These are phyloP conservation scores for Fusarium zealandicum DNA, from an alignment of 2,329 filamentous ascomycete genomes.

Conservation along the genomic window DNA sequence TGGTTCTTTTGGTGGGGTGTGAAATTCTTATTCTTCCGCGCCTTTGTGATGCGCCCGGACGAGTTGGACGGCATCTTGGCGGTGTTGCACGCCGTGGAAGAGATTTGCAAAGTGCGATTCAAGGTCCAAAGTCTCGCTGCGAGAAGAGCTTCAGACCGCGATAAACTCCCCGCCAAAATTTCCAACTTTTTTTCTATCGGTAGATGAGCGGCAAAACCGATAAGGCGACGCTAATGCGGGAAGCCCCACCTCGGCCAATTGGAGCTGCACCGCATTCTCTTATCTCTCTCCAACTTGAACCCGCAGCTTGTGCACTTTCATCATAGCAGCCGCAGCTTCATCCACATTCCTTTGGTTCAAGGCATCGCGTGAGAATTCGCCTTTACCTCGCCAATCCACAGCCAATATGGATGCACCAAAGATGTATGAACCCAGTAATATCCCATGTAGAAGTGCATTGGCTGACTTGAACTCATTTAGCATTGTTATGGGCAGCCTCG, in stretches of 20 bases:
- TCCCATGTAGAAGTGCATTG: not conserved
- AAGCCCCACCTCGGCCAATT: slow-evolving; percentile 43
- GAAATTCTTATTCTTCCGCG: slow-evolving; percentile 71
- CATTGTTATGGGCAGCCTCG: slow-evolving; percentile 82
- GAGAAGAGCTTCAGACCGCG: slow-evolving; percentile 34
- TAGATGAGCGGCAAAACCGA: slow-evolving; percentile 46
- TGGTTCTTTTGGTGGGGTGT: slow-evolving; percentile 83
- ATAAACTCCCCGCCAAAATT: slow-evolving; percentile 42
- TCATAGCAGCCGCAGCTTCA: slow-evolving; percentile 29
- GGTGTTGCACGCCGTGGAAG: slow-evolving; percentile 39
- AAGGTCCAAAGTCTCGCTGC: slow-evolving; percentile 27
- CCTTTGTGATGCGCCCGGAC: slow-evolving; percentile 73
- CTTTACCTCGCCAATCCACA: slow-evolving; percentile 7
- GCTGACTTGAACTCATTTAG: slow-evolving; percentile 50
- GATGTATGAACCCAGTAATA: slow-evolving; percentile 48
- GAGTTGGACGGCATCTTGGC: slow-evolving; percentile 67
- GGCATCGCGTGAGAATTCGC: slow-evolving; percentile 7
- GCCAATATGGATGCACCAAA: slow-evolving; percentile 56
- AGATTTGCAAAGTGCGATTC: slow-evolving; percentile 34
- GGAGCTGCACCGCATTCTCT: slow-evolving; percentile 44
- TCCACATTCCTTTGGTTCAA: slow-evolving; percentile 4
- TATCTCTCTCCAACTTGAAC: slow-evolving; percentile 36
- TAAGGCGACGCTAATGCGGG: slow-evolving; percentile 39
- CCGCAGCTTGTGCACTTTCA: slow-evolving; percentile 27
- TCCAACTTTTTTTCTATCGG: slow-evolving; percentile 46